A percentile compares a stretch with the other conserved stretches of the same genome.
Conservation (phyloP, 352 stramenopile species). For the Pythium scleroteichum region DNA sequence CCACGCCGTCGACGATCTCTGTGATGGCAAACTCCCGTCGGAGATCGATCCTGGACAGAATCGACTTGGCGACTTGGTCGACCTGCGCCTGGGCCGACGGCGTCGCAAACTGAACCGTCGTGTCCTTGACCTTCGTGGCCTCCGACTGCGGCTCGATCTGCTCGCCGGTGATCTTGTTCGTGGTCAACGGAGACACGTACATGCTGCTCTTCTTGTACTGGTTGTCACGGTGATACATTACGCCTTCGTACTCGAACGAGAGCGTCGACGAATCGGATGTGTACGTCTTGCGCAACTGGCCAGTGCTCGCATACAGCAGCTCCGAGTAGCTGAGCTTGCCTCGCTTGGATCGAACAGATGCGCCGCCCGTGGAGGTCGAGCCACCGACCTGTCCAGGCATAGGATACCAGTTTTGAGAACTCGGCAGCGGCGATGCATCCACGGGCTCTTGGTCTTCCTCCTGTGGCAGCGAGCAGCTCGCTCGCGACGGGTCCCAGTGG, state of each 20-base stretch:
- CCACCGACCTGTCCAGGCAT: constrained; percentile 46
- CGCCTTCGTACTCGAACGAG: constrained; percentile 75
- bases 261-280: constrained; percentile 76
- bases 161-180: constrained; percentile 30
- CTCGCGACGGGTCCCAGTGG: constrained; percentile 87
- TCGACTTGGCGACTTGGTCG: constrained; percentile 46
- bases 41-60: constrained; percentile 64
- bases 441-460: constrained; percentile 79
- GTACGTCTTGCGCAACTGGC: constrained; percentile 81
- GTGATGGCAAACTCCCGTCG: constrained; percentile 52
- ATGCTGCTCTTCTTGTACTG: constrained; percentile 84
- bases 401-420: constrained; percentile 61
- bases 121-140: constrained; percentile 14
- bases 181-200: constrained; percentile 58
- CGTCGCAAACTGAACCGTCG: constrained; percentile 13
- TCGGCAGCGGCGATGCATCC: constrained; percentile 41
- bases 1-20: constrained; percentile 58
- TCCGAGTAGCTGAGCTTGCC: constrained; percentile 85
- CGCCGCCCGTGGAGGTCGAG: constrained; percentile 12
- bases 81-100: constrained; percentile 26
- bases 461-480: constrained; percentile 70
- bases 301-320: constrained; percentile 75
- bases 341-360: constrained; percentile 31
- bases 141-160: constrained; percentile 19
- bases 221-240: constrained; percentile 69